A percentile compares a stretch with the other conserved stretches of the same genome.
Conservation (phyloP, 129 eudicot species). For the Helichrysum umbraculigerum region DNA sequence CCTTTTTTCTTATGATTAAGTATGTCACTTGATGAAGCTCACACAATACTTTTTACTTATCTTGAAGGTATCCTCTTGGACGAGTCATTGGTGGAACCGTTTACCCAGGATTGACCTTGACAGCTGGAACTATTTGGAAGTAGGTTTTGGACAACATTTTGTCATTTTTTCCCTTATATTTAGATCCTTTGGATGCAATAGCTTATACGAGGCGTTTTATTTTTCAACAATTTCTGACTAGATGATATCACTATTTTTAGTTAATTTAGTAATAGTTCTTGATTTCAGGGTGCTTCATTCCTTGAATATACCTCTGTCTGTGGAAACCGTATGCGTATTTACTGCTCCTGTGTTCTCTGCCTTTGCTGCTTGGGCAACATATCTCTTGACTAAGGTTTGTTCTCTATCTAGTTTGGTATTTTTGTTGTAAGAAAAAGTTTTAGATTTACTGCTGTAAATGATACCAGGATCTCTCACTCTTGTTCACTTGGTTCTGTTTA, state of each 20-base stretch:
- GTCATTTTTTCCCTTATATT: background rate
- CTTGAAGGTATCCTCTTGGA: conserved; percentile 27
- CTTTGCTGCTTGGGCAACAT: conserved; percentile 96
- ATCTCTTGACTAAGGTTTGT: conserved; percentile 82
- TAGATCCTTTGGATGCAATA: background rate
- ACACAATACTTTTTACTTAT: conserved; percentile 22
- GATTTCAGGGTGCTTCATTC: conserved; percentile 79
- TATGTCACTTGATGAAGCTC: conserved; percentile 17
- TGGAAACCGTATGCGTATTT: conserved; percentile 97
- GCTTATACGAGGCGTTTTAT: background rate
- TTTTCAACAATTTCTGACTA: background rate
- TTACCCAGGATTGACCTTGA: conserved; percentile 18
- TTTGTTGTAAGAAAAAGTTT: background rate
- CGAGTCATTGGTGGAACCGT: conserved; percentile 22
- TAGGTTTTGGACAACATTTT: conserved; percentile 1
- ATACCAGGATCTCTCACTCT: conserved; percentile 28
- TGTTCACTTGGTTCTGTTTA: conserved; percentile 29
- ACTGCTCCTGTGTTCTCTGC: conserved; percentile 98
- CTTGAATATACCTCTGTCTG: conserved; percentile 92
- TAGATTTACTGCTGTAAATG: background rate
- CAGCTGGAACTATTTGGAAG: conserved; percentile 21
- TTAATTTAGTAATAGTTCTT: conserved; percentile 17
- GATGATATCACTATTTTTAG: background rate
- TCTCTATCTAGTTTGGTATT: conserved; percentile 21
- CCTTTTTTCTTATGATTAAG: background rate